Conservation (phyloP, 2,329 filamentous ascomycete species). For the Cladosporium velox region DNA sequence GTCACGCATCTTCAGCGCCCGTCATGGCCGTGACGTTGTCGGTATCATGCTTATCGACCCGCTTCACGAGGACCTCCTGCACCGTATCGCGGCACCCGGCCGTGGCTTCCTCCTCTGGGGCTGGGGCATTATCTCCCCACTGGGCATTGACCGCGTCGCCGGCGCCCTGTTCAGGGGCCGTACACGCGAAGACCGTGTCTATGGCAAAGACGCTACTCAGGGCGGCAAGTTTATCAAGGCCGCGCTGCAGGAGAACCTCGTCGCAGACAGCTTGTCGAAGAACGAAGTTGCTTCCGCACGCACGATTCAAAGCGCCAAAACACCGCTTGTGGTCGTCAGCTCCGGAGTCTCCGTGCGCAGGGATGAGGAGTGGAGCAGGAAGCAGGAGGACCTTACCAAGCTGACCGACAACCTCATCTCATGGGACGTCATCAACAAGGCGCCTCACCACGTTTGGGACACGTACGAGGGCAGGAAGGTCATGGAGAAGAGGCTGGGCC, state of each 20-base stretch:
- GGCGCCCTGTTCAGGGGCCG: constrained; percentile 82
- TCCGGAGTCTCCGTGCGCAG: constrained; percentile 70
- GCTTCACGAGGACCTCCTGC: constrained; percentile 82
- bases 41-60: constrained; percentile 86
- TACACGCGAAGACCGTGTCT: constrained; percentile 78
- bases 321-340: constrained; percentile 77
- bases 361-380: constrained; percentile 74
- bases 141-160: constrained; percentile 77
- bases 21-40: constrained; percentile 71
- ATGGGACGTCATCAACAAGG: constrained; percentile 86
- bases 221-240: constrained; percentile 83
- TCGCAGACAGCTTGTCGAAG: constrained; percentile 79
- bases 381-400: constrained; percentile 79
- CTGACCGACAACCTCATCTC: constrained; percentile 75
- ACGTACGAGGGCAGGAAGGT: constrained; percentile 69
- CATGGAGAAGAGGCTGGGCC: constrained; percentile 76
- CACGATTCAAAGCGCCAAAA: constrained; percentile 74
- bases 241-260: constrained; percentile 87
- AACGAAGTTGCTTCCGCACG: constrained; percentile 78
- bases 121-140: constrained; percentile 79
- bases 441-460: constrained; percentile 84
- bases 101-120: constrained; percentile 86
- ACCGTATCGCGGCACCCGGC: constrained; percentile 63
- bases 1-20: constrained; percentile 84
- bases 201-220: constrained; percentile 76